Conservation (phyloP, 441 rosid species). For the Populus trichocarpa region DNA sequence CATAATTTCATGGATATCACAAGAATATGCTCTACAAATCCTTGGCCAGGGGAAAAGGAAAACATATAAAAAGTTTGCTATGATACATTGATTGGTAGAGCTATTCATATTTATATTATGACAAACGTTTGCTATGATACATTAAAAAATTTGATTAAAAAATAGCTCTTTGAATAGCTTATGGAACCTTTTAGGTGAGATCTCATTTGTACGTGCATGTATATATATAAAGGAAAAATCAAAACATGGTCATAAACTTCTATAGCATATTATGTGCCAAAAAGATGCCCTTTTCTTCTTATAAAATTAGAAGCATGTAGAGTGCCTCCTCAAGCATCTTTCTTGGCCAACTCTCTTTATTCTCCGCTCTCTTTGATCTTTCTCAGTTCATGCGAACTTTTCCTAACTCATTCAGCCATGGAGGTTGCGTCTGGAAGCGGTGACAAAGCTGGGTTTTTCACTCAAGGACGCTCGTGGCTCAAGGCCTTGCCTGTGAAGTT, state of each 20-base stretch:
- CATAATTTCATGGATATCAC: too few relatives aligned
- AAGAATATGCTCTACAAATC: too few relatives aligned
- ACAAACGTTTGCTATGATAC: not conserved
- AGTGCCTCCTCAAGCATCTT: constrained; percentile 15
- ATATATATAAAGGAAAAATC: not conserved
- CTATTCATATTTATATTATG: not conserved
- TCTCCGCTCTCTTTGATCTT: not conserved
- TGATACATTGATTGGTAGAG: too few relatives aligned
- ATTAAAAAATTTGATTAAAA: not conserved
- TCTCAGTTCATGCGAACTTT: constrained; percentile 7
- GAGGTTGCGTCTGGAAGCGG: constrained; percentile 18
- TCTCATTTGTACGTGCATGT: constrained; percentile 17
- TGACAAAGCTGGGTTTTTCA: too few relatives aligned
- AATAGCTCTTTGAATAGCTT: constrained; percentile 1
- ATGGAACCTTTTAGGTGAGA: not conserved
- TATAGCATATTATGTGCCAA: not conserved
- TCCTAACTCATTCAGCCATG: constrained; percentile 22
- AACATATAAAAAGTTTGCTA: too few relatives aligned
- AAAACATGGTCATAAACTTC: not conserved
- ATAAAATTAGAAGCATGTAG: constrained; percentile 25
- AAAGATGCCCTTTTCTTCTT: constrained; percentile 8
- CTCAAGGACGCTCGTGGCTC: constrained; percentile 15
- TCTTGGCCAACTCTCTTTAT: not conserved
- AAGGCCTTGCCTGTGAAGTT: constrained; percentile 17
- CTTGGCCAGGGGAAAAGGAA: too few relatives aligned